phyloP scores from a whole-genome alignment of 176 grass and related monocot genomes.

The Ensete glaucum region DNA sequence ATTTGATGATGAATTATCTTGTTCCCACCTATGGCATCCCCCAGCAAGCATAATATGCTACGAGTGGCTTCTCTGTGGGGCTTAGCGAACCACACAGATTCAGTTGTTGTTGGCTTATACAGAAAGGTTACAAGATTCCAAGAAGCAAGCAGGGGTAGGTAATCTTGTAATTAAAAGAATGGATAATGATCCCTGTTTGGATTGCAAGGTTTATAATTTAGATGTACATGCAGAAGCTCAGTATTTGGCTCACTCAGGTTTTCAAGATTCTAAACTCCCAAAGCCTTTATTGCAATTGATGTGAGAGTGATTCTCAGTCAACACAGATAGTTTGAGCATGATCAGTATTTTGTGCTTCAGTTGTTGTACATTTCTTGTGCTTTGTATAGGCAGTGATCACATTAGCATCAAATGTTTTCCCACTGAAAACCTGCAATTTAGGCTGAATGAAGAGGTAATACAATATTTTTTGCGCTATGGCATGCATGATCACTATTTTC shows the following conservation, averaged over 20 bases:
- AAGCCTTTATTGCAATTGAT: slow-evolving; percentile 43
- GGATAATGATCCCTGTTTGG: slow-evolving; percentile 66
- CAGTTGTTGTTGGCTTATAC: slow-evolving; percentile 38
- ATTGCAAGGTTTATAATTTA: slow-evolving; percentile 68
- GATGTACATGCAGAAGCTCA: background rate
- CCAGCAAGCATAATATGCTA: slow-evolving; percentile 66
- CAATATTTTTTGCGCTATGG: no score
- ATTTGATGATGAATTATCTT: slow-evolving; percentile 57
- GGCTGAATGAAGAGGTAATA: no score
- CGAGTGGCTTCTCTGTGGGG: slow-evolving; percentile 72
- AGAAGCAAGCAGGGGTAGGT: slow-evolving; percentile 9
- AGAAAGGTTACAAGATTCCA: no score
- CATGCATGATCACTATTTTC: no score
- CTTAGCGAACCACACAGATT: slow-evolving; percentile 53
- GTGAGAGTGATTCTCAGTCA: slow-evolving; percentile 72
- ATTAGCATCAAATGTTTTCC: no score
- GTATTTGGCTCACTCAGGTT: background rate
- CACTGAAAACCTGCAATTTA: no score
- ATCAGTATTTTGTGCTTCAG: background rate
- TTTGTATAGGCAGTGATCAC: no score
- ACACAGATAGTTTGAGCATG: slow-evolving; percentile 40
- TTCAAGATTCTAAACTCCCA: slow-evolving; percentile 2
- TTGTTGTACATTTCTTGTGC: no score
- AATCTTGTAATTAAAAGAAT: slow-evolving; percentile 70
- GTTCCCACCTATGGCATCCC: slow-evolving; percentile 21